A percentile compares a stretch with the other conserved stretches of the same genome.
phyloP scores from a whole-genome alignment of 768 basidiomycete species.

The Suillus subaureus region DNA sequence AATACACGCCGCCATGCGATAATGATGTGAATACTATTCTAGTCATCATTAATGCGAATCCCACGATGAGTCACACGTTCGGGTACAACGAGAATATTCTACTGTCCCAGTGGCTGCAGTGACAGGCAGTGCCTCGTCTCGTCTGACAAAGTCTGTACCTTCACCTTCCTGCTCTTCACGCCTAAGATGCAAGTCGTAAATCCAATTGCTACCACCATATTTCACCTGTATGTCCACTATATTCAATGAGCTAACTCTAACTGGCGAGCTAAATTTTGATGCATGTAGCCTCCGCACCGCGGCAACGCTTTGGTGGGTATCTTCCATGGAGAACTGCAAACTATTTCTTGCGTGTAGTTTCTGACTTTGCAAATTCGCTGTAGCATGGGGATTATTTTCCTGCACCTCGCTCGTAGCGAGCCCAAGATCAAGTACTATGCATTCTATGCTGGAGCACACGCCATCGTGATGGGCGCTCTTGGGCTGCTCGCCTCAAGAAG shows the following conservation, averaged over 20 bases:
- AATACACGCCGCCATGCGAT: background rate
- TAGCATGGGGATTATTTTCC: background rate
- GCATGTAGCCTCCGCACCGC: background rate
- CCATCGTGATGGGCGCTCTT: background rate
- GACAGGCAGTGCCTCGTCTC: background rate
- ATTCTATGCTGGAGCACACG: constrained; percentile 3
- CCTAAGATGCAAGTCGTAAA: background rate
- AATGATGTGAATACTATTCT: background rate
- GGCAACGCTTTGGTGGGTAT: background rate
- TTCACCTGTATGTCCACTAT: background rate
- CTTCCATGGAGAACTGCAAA: background rate
- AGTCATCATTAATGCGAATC: background rate
- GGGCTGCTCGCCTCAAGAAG: background rate
- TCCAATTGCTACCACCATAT: background rate
- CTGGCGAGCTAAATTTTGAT: background rate
- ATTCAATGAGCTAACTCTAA: background rate
- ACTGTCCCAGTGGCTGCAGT: background rate
- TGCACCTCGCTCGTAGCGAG: background rate
- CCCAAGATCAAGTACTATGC: background rate
- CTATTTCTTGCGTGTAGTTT: background rate
- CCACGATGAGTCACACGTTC: background rate
- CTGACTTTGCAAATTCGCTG: background rate
- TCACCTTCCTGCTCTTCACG: background rate
- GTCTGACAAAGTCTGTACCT: background rate
- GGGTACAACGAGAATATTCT: background rate